Evolutionary conservation across 73 alveolate species (phyloP), one percentile per base, ranked within the genome.

Genomic region (Tetrahymena thermophila): DNA sequence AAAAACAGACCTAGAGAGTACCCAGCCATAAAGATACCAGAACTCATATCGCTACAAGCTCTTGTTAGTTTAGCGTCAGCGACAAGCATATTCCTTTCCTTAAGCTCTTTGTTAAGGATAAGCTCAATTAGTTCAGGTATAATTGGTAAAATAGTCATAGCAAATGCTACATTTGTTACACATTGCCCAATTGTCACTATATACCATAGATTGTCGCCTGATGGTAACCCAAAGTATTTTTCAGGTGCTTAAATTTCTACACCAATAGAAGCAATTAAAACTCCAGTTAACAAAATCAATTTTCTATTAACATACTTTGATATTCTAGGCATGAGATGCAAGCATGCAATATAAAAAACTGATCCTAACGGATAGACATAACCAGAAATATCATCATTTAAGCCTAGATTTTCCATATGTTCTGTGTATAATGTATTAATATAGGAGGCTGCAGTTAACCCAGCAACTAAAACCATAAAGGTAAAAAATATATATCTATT

Each of bases 21-120:
- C 34, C 93, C 93, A 9, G 97, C 93, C 93, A 95, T 95, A 37
- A 95, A 95, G 55, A 95, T 85, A 11, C 97, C 97, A 43, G 95
- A 85, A 10, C 95, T 43, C 35, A 95, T 35, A 55, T 95, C 97
- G 28, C 95, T 85, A 19, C 93, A 85, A 34, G 95, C 93, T 89
- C 71, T 71, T 44, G 50, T 85, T 25, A 95, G 34, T 34, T 35
- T 17, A 31, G 42, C 35, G 35, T 95, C 97, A 8, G 89, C 89
- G 1, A 71, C 89, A 0, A 23, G 6, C 19, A 71, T 1, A 28
- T 71, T 71, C n/a, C 89, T 71, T 71, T 71, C 89, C 37, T 71
- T 0, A 10, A 71, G 35, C 37, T 71, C 89, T n/a, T 71, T 71
- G 35, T 71, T 31, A 71, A 71, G 38, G 4, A 71, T 31, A 0